A percentile compares a stretch with the other conserved stretches of the same genome.
phyloP scores from a whole-genome alignment of 1,139 yeast species.

The Komagataea norvegica region DNA sequence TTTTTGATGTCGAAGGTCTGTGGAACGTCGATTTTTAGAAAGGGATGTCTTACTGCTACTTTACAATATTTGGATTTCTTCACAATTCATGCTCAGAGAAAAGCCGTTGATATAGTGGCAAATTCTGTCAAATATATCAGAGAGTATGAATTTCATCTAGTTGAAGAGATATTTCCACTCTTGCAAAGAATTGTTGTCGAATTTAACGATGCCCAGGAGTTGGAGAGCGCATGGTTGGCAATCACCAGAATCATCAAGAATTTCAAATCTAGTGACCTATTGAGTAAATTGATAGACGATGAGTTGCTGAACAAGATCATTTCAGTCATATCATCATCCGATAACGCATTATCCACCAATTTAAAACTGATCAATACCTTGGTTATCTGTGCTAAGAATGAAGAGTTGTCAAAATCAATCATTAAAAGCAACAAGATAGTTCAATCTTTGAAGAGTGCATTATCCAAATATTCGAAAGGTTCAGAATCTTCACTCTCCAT shows the following conservation, averaged over 20 bases:
- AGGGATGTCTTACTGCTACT: slow-evolving; percentile 65
- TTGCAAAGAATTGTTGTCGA: slow-evolving; percentile 59
- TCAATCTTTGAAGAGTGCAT: slow-evolving; percentile 38
- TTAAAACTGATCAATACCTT: slow-evolving; percentile 42
- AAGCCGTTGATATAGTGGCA: slow-evolving; percentile 73
- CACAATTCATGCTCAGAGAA: slow-evolving; percentile 84
- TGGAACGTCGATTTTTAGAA: slow-evolving; percentile 45
- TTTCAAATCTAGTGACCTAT: slow-evolving; percentile 41
- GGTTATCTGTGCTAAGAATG: slow-evolving; percentile 28
- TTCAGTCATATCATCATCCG: slow-evolving; percentile 24
- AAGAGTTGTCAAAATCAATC: slow-evolving; percentile 36
- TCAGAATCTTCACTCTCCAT: slow-evolving; percentile 38
- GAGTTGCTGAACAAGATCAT: slow-evolving; percentile 32
- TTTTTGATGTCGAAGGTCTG: slow-evolving; percentile 61
- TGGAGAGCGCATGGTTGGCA: slow-evolving; percentile 66
- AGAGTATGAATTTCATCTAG: slow-evolving; percentile 19
- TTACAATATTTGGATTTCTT: slow-evolving; percentile 80
- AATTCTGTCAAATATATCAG: slow-evolving; percentile 48
- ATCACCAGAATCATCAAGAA: slow-evolving; percentile 58
- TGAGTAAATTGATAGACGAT: slow-evolving; percentile 42
- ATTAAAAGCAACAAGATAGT: slow-evolving; percentile 41
- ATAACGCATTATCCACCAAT: slow-evolving; percentile 20
- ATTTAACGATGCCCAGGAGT: slow-evolving; percentile 56
- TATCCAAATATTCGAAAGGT: slow-evolving; percentile 37
- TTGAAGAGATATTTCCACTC: slow-evolving; percentile 56